These are phyloP conservation scores for Sugiyamaella japonica DNA, from an alignment of 1,139 yeast genomes.

Conservation along the genomic window DNA sequence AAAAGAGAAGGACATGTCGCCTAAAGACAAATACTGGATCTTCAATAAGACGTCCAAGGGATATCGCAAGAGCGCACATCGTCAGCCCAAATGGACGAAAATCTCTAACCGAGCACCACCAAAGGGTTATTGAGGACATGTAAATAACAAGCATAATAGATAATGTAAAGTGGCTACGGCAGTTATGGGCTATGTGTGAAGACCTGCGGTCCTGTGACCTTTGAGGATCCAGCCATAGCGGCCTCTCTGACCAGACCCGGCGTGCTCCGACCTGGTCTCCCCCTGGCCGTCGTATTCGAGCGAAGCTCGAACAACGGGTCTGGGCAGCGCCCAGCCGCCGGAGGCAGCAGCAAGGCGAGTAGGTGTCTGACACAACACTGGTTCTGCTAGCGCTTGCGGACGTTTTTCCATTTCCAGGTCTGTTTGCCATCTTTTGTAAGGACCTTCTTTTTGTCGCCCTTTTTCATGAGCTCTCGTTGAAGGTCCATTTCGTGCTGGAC, in stretches of 20 bases:
- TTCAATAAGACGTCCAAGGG: conserved; percentile 72
- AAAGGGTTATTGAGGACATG: conserved; percentile 54
- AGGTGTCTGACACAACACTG: no score
- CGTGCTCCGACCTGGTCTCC: background rate
- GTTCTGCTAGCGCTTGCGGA: conserved; percentile 69
- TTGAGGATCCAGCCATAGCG: no score
- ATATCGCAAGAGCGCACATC: conserved; percentile 85
- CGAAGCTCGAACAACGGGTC: background rate
- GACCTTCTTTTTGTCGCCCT: conserved; percentile 80
- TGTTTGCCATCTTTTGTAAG: conserved; percentile 63
- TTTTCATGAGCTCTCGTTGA: conserved; percentile 86
- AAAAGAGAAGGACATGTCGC: conserved; percentile 73
- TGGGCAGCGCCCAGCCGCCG: background rate
- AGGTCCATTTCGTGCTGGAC: conserved; percentile 72
- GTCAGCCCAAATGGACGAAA: conserved; percentile 82
- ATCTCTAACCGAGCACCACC: conserved; percentile 80
- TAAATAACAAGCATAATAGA: conserved; percentile 6
- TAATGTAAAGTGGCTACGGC: no score
- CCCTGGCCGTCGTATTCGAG: background rate
- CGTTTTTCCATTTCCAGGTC: conserved; percentile 82
- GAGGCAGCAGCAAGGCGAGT: background rate
- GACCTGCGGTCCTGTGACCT: background rate
- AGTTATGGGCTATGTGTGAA: no score
- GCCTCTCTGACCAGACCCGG: no score
- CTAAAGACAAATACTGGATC: conserved; percentile 84